Percentiles rank a stretch among this genome's conserved stretches.
phyloP scores from a whole-genome alignment of 192 early-diverging fungal genomes.

The Linnemannia elongata region DNA sequence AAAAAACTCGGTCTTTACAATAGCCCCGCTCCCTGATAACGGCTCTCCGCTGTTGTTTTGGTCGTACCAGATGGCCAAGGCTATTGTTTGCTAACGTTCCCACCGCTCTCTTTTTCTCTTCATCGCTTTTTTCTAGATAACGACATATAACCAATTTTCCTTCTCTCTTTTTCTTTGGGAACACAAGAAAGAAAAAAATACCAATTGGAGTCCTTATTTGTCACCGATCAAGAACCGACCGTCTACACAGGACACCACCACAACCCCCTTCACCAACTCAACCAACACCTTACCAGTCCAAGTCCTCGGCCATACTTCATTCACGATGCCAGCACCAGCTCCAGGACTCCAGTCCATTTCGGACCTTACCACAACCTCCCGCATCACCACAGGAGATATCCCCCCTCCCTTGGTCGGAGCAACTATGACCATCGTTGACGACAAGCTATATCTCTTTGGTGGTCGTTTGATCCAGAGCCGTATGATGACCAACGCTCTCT shows the following conservation, averaged over 20 bases:
- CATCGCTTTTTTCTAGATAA: not conserved
- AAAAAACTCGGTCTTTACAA: not conserved
- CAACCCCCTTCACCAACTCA: not conserved
- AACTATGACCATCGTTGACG: slow-evolving; percentile 76
- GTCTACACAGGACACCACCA: not conserved
- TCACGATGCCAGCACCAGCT: slow-evolving; percentile 51
- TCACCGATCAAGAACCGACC: not conserved
- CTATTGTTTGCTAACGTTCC: slow-evolving; percentile 5
- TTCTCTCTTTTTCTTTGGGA: not conserved
- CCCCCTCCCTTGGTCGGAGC: slow-evolving; percentile 84
- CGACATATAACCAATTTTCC: not conserved
- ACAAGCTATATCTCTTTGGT: slow-evolving; percentile 77
- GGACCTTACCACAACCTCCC: slow-evolving; percentile 60
- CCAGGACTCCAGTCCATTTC: slow-evolving; percentile 63
- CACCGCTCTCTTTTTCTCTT: not conserved
- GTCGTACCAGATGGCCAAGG: slow-evolving; percentile 2
- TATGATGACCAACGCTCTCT: slow-evolving; percentile 79
- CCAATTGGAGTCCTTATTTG: not conserved
- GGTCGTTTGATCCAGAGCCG: slow-evolving; percentile 78
- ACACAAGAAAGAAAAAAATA: not conserved
- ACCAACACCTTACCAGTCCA: not conserved
- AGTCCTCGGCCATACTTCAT: not conserved
- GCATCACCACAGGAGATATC: slow-evolving; percentile 72
- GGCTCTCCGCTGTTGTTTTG: not conserved
- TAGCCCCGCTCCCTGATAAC: not conserved